Conservation (phyloP, 2,329 filamentous ascomycete genomes). For the Trichophyton schoenleinii region DNA sequence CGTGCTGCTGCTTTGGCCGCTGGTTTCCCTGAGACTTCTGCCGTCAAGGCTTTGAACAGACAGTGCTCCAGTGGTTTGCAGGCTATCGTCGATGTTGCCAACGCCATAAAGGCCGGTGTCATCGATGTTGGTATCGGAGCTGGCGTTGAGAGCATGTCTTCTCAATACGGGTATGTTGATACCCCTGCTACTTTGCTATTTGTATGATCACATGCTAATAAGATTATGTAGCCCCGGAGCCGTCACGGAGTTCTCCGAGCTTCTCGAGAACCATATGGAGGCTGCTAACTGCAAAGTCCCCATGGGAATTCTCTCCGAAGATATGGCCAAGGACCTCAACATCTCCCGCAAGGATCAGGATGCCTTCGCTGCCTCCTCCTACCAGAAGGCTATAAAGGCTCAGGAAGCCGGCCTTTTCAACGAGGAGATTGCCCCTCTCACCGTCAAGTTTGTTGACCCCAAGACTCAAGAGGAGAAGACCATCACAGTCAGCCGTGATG, state of each 20-base stretch:
- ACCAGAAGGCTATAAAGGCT: conserved; percentile 70
- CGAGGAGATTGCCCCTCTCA: conserved; percentile 78
- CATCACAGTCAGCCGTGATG: conserved; percentile 72
- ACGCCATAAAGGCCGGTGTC: conserved; percentile 81
- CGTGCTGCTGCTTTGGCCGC: conserved; percentile 80
- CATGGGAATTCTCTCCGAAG: conserved; percentile 86
- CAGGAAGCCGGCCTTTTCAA: conserved; percentile 84
- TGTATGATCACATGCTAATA: not conserved
- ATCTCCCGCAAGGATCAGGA: conserved; percentile 67
- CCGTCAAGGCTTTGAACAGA: conserved; percentile 80
- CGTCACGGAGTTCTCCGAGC: conserved; percentile 83
- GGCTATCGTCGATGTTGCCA: conserved; percentile 85
- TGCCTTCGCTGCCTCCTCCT: conserved; percentile 83
- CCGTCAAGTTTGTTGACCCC: conserved; percentile 76
- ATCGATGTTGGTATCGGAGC: conserved; percentile 91
- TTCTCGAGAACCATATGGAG: conserved; percentile 67
- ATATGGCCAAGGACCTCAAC: conserved; percentile 79
- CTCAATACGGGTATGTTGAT: conserved; percentile 69
- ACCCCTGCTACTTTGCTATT: not conserved
- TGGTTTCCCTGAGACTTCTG: conserved; percentile 72
- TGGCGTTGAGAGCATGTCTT: conserved; percentile 92
- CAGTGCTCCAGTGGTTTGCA: conserved; percentile 91
- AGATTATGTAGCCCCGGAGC: conserved; percentile 51
- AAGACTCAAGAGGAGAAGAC: conserved; percentile 78
- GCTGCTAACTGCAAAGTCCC: conserved; percentile 93